Evolutionary conservation across 768 basidiomycete genomes (phyloP).

Genomic region (Lepiota venenata): DNA sequence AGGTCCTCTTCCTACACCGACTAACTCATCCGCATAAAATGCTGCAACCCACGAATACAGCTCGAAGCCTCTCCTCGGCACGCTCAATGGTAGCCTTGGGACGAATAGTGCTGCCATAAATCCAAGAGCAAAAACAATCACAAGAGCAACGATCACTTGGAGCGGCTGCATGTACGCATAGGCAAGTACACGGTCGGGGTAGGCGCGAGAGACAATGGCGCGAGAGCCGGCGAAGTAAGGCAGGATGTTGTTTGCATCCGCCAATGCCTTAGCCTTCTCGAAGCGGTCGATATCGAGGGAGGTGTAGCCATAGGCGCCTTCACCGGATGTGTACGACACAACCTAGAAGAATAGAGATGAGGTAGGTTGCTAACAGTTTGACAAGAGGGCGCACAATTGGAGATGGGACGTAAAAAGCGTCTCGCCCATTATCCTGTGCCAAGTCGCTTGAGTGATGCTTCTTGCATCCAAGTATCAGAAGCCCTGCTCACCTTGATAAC

Average conservation of each 20-base stretch:
- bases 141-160: constrained; percentile 22
- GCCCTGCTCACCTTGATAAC: constrained; percentile 23
- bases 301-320: constrained; percentile 35
- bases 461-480: background rate
- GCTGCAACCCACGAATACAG: constrained; percentile 24
- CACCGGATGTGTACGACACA: constrained; percentile 33
- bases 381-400: constrained; percentile 29
- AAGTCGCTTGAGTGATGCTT: background rate
- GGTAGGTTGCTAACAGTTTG: background rate
- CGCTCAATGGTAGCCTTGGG: constrained; percentile 19
- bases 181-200: constrained; percentile 26
- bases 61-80: constrained; percentile 24
- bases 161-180: constrained; percentile 21
- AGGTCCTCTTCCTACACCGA: background rate
- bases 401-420: constrained; percentile 35
- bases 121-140: constrained; percentile 25
- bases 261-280: constrained; percentile 29
- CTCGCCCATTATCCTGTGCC: constrained; percentile 34
- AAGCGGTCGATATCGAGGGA: constrained; percentile 29
- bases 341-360: constrained; percentile 18
- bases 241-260: constrained; percentile 37
- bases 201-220: constrained; percentile 30
- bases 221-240: constrained; percentile 40
- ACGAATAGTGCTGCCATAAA: constrained; percentile 25
- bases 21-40: constrained; percentile 20